phyloP scores from a whole-genome alignment of 2,329 filamentous ascomycete genomes.

The Fusarium algeriense region DNA sequence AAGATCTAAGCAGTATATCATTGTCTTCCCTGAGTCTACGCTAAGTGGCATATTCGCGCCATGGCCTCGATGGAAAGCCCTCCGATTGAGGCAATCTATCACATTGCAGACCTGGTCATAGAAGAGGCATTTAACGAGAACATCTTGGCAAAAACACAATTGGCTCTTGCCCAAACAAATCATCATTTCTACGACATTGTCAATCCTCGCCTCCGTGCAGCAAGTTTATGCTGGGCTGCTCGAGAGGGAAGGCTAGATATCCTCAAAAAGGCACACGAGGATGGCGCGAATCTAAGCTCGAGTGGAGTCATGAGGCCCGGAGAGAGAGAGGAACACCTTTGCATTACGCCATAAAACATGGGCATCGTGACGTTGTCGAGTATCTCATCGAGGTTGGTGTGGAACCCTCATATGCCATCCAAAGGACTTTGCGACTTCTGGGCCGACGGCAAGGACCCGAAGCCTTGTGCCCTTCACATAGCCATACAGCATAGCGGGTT shows the following conservation, averaged over 20 bases:
- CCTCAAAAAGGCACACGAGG: constrained; percentile 11
- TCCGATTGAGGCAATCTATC: neutral
- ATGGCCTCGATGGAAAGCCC: constrained; percentile 12
- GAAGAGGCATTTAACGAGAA: neutral
- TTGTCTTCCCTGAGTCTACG: neutral
- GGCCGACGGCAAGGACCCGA: neutral
- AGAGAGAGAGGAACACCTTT: constrained; percentile 11
- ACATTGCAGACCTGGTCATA: constrained; percentile 1
- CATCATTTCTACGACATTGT: constrained; percentile 18
- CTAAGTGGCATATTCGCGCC: neutral
- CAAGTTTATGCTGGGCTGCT: constrained; percentile 17
- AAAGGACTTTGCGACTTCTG: constrained; percentile 5
- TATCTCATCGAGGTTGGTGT: constrained; percentile 22
- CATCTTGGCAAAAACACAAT: neutral
- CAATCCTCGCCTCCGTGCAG: constrained; percentile 7
- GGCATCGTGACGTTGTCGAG: constrained; percentile 20
- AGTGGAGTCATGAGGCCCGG: neutral
- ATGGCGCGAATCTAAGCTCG: constrained; percentile 11
- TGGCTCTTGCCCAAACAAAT: constrained; percentile 16
- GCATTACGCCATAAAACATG: constrained; percentile 20
- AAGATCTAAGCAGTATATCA: neutral
- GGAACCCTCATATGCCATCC: constrained; percentile 8
- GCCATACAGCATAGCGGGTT: constrained; percentile 8
- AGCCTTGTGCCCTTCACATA: constrained; percentile 21
- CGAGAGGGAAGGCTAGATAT: constrained; percentile 9